Evolutionary conservation across 2,329 filamentous ascomycete species (phyloP).

Genomic region (Coniochaeta sp.): DNA sequence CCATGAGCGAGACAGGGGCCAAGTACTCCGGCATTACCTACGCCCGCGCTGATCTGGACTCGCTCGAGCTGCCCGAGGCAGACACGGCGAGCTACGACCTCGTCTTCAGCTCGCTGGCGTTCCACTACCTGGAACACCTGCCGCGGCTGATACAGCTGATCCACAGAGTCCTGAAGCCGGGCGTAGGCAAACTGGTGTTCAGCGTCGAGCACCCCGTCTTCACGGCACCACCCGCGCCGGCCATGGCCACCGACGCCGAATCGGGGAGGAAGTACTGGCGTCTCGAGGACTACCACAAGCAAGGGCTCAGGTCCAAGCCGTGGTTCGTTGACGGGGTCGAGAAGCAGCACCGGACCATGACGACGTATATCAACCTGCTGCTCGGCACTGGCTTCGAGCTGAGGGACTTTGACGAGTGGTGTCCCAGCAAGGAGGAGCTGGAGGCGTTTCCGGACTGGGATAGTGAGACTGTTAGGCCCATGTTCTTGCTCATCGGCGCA

Average conservation of each 20-base stretch:
- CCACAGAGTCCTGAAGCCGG: conserved; percentile 22
- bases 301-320: conserved; percentile 30
- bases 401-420: conserved; percentile 31
- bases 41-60: conserved; percentile 25
- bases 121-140: conserved; percentile 32
- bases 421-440: conserved; percentile 21
- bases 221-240: conserved; percentile 29
- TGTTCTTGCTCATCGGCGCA: conserved; percentile 25
- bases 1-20: conserved; percentile 12
- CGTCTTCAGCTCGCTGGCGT: conserved; percentile 31
- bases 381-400: conserved; percentile 28
- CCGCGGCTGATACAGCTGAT: conserved; percentile 23
- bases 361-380: conserved; percentile 31
- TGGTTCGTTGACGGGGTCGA: conserved; percentile 35
- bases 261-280: conserved; percentile 29
- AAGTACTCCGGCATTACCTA: conserved; percentile 22
- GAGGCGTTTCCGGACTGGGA: conserved; percentile 22
- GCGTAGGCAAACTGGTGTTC: conserved; percentile 32
- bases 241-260: conserved; percentile 19
- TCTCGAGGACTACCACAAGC: conserved; percentile 31
- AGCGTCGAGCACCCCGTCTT: conserved; percentile 40
- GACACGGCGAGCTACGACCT: conserved; percentile 27
- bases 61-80: conserved; percentile 15
- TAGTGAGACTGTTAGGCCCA: conserved; percentile 23
- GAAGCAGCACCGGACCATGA: conserved; percentile 39